Evolutionary conservation across 345 rosid species (phyloP), one percentile per base, ranked within the genome.

Genomic region (Clausena lansium): DNA sequence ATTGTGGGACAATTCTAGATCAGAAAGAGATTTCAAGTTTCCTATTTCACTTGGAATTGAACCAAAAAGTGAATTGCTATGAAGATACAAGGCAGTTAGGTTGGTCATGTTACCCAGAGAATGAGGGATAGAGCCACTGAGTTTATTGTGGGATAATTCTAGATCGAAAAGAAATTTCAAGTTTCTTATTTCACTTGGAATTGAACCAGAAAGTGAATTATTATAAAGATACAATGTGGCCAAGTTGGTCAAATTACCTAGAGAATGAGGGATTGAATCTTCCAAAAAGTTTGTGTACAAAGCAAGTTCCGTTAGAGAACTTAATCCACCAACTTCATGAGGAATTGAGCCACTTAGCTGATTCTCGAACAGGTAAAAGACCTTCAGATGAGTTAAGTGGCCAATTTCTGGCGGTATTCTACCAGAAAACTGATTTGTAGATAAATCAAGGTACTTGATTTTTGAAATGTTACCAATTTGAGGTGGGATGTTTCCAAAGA

Each of bases 351-450:
- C 45, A 39, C 1, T 80, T 19, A 77, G 69, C 14, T 52, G 20
- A 28, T 80, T 77, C 24, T n/a, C 33, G 1, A 59, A 69, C 7
- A 83, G 19, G 28, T 65, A 62, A 28, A 83, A 36, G 38, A 60
- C 32, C 11, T 77, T 62, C 2, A 83, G 79, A 8, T 70, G 9
- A 39, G 3, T 39, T 39, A 39, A 13, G 45, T 9, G 45, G 45
- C 45, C 45, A 39, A 39, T 39, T 66, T 71, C 76, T 4, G 9
- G 47, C 0, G 84, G 86, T 77, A 84, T 75, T 7, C 25, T 3
- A 2, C 87, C 70, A 0, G 63, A 76, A 0, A 20, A 38, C n/a
- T 0, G 0, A 14, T 25, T 59, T 59, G 0, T 5, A 19, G 25
- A 28, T 45, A 83, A 32, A 52, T 15, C 60, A 41, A 83, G 58